These are phyloP conservation scores for Helenozyma rhizophorensis DNA, from an alignment of 805 yeast genomes.

Conservation along the genomic window DNA sequence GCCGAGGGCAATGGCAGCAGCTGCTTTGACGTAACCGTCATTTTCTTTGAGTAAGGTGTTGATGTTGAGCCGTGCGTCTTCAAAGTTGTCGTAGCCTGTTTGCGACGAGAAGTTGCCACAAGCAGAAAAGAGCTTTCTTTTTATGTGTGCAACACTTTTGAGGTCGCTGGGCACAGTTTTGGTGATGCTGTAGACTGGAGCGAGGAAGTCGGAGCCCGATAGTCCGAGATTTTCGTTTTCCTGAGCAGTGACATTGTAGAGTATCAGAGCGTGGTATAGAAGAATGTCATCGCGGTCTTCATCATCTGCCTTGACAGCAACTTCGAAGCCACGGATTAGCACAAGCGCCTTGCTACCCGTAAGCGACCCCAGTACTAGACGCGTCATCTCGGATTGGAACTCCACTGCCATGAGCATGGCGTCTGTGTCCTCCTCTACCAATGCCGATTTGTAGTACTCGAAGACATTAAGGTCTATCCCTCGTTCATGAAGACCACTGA, in stretches of 20 bases:
- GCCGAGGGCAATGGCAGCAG: constrained; percentile 31
- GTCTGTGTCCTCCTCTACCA: constrained; percentile 1
- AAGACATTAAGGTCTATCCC: constrained; percentile 6
- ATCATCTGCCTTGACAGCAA: neutral
- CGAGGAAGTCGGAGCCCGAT: constrained; percentile 1
- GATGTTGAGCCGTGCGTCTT: constrained; percentile 18
- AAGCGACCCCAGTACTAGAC: neutral
- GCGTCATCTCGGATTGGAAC: constrained; percentile 4
- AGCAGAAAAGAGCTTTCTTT: constrained; percentile 29
- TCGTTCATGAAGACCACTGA: constrained; percentile 1
- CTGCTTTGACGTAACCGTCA: constrained; percentile 25
- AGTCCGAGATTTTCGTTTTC: too few relatives aligned
- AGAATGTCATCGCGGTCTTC: too few relatives aligned
- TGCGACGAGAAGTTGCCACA: constrained; percentile 33
- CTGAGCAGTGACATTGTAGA: constrained; percentile 18
- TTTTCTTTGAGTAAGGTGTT: constrained; percentile 1
- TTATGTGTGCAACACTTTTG: constrained; percentile 10
- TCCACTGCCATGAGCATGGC: constrained; percentile 5
- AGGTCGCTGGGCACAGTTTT: neutral
- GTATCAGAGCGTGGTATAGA: constrained; percentile 5
- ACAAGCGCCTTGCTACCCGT: neutral
- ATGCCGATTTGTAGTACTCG: constrained; percentile 4
- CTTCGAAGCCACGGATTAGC: constrained; percentile 1
- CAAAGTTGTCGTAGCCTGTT: constrained; percentile 21
- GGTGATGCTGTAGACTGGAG: neutral